Percentiles rank a stretch among this genome's conserved stretches.
Conservation (phyloP, 1,139 yeast genomes). For the Candida mesenterica region DNA sequence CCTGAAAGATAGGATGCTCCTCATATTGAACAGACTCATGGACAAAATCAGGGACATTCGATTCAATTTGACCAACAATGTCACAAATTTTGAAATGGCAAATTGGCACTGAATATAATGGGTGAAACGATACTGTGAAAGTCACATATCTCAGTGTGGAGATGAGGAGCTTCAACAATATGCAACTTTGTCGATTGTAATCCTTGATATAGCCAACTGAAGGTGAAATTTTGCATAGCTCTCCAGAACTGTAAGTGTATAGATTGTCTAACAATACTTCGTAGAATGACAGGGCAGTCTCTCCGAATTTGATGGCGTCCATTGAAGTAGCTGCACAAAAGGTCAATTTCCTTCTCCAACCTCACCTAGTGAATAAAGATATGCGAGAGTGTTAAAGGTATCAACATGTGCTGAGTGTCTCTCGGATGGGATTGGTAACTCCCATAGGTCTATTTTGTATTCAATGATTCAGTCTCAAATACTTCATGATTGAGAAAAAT, state of each 20-base stretch:
- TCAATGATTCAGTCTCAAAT: too few species aligned
- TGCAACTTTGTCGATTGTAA: neutral
- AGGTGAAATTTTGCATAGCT: neutral
- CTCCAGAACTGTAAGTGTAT: neutral
- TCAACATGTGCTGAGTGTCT: too few species aligned
- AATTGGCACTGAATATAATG: slow-evolving; percentile 33
- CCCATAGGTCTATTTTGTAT: too few species aligned
- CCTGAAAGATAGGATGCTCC: slow-evolving; percentile 28
- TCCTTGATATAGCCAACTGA: neutral
- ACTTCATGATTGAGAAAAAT: too few species aligned
- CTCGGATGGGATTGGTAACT: too few species aligned
- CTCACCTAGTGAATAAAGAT: too few species aligned
- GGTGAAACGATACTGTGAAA: slow-evolving; percentile 31
- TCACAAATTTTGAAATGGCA: slow-evolving; percentile 22
- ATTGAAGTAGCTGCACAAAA: too few species aligned
- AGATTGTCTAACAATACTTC: neutral
- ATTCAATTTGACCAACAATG: slow-evolving; percentile 1
- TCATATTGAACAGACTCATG: slow-evolving; percentile 11
- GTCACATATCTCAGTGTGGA: slow-evolving; percentile 6
- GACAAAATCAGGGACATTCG: slow-evolving; percentile 1
- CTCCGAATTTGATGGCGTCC: neutral
- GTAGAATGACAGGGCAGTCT: neutral
- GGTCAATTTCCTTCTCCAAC: too few species aligned
- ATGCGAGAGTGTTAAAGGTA: too few species aligned
- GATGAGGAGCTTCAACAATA: neutral